phyloP scores from a whole-genome alignment of 2,329 filamentous ascomycete species.

The Mariannaea elegans region DNA sequence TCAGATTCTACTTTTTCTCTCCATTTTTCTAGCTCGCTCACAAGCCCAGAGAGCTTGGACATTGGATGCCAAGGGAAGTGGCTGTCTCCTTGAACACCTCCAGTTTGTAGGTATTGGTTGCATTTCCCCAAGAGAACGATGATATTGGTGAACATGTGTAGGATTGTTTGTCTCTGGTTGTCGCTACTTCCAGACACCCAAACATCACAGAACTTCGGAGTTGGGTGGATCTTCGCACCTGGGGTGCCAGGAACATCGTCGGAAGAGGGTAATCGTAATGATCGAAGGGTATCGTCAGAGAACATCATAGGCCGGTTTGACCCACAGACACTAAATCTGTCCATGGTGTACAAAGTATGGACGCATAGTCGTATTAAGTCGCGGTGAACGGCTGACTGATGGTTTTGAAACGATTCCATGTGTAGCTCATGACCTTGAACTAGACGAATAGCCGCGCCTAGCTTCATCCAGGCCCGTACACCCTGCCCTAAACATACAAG shows the following conservation, averaged over 20 bases:
- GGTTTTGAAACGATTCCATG: background rate
- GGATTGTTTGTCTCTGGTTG: background rate
- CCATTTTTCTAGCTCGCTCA: conserved; percentile 12
- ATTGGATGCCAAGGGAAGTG: conserved; percentile 27
- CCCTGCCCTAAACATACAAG: conserved; percentile 11
- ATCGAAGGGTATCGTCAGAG: conserved; percentile 10
- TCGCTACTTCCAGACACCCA: background rate
- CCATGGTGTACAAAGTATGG: conserved; percentile 20
- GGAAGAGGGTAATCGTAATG: background rate
- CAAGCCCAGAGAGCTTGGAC: conserved; percentile 18
- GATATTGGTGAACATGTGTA: conserved; percentile 14
- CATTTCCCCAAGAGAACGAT: conserved; percentile 15
- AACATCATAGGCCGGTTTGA: conserved; percentile 22
- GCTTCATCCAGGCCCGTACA: conserved; percentile 22
- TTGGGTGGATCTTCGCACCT: background rate
- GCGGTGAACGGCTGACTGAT: background rate
- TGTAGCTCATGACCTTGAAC: conserved; percentile 22
- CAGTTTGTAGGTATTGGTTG: conserved; percentile 21
- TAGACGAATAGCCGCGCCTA: conserved; percentile 23
- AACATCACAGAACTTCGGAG: background rate
- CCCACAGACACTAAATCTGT: conserved; percentile 25
- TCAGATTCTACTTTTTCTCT: background rate
- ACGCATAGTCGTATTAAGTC: background rate
- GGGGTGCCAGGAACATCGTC: background rate
- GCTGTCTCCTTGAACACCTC: conserved; percentile 25